Evolutionary conservation across 768 basidiomycete species (phyloP), one percentile per base, ranked within the genome.

Genomic region (Leccinum arenicola): DNA sequence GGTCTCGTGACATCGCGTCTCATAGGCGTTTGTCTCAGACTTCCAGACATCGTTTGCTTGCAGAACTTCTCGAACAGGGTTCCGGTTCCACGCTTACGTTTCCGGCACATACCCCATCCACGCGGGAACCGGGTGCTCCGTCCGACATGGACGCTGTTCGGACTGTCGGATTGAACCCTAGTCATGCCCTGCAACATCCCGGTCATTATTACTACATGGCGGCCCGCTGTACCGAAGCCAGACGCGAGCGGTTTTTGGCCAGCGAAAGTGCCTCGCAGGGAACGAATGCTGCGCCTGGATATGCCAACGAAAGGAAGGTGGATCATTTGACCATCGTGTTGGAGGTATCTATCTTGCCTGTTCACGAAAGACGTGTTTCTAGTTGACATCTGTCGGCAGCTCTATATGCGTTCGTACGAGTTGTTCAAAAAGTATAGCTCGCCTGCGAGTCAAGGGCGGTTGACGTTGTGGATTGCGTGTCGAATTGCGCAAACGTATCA

Each of bases 371-470:
- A 14, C 6, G 14, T 14, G 7, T 14, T 31, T 67, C 48, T 52
- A 23, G 56, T 21, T 52, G n/a, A 60, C 48, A 2, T 45, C 5
- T 21, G 61, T 31, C 45, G 25, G 49, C 56, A 95, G 93, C 80
- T 99, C 2, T 95, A 94, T 69, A 97, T 93, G 7, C 94, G 95
- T 68, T 81, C 97, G 2, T 98, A 99, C 73, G 93, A 96, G 64
- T 71, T 94, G 11, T 93, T 97, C 78, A 98, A 96, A 76, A 88
- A 29, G 29, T 29, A 85, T 66, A 78, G 76, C 29, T 29, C 47
- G 1, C 63, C 75, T 36, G 67, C 75, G 19, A 82, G 80, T n/a
- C 91, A 91, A 63, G 84, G 86, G 3, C 84, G 95, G 10, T 75
- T 94, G 61, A 93, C 93, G 0, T 76, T 96, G n/a, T 92, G 86